Evolutionary conservation across 495 filamentous ascomycete species (phyloP), one percentile per base, ranked within the genome.

Genomic region (Cryomyces minteri): DNA sequence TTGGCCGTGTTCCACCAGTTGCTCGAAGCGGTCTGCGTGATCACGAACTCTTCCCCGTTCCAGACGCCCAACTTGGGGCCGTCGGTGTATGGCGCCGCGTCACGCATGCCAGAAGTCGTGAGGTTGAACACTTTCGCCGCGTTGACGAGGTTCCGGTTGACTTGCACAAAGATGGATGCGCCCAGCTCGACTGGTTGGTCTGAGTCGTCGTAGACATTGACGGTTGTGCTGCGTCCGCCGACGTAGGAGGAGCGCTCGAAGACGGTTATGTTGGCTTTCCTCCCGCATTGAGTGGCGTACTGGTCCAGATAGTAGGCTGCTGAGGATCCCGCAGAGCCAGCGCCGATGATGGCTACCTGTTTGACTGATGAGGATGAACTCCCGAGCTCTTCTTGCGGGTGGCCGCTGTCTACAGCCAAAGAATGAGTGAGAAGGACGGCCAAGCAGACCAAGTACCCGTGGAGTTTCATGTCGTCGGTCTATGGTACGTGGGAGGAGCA

Each of bases 181-280:
- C 90, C 90, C 1, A 95, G 71, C 52, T 99, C 90, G 40, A 94
- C 72, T 5, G 83, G 84, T 40, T 75, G 61, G 0, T 66, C 54
- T 4, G 79, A 68, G 53, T 90, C 69, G 50, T 75, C 74, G 50
- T 82, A 85, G 0, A 76, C 81, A 57, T 92, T 70, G 32, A 95
- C 80, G 14, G 90, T 96, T 5, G 86, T 90, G 28, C 83, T 83
- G 9, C 90, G 81, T 29, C 90, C 90, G 3, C 90, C 92, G 31
- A 95, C 69, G 56, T 82, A 84, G 29, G 68, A 63, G 12, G 72
- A 75, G 39, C 82, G 81, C 56, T 96, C 92, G 57, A 83, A 96
- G 41, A 99, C 68, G 10, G 87, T 95, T 56, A 96, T 80, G 50
- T 90, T 77, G 18, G 73, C 56, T 25, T 25, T 25, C 2, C 18